phyloP scores from a whole-genome alignment of 371 early-diverging fungal species.

The Actinomucor elegans region DNA sequence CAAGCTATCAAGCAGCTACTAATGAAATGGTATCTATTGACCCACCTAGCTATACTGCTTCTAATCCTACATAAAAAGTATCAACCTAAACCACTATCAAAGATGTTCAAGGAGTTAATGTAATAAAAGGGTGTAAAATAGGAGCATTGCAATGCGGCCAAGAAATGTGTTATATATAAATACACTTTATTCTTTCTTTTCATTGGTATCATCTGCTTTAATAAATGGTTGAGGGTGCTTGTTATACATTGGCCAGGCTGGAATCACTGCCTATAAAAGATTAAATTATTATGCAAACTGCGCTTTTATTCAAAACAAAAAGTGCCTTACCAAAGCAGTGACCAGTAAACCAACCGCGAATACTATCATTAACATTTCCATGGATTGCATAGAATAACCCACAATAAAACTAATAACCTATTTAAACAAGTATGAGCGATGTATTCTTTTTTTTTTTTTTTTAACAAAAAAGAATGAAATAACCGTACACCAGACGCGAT shows the following conservation, averaged over 20 bases:
- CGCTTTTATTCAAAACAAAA: neutral
- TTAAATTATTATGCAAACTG: neutral
- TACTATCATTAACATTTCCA: constrained; percentile 6
- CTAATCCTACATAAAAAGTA: no score
- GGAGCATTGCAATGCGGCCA: no score
- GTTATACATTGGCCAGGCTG: constrained; percentile 31
- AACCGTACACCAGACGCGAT: constrained; percentile 16
- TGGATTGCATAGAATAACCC: constrained; percentile 19
- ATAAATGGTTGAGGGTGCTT: constrained; percentile 24
- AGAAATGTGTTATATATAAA: neutral
- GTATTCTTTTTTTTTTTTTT: neutral
- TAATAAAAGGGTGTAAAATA: neutral
- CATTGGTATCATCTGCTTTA: constrained; percentile 8
- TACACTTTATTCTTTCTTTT: constrained; percentile 8
- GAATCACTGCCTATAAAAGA: constrained; percentile 15
- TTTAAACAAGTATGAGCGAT: neutral
- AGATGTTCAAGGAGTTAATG: no score
- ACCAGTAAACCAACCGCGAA: constrained; percentile 14
- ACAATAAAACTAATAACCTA: constrained; percentile 17
- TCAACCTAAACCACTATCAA: no score
- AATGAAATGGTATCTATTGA: neutral
- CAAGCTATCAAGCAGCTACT: constrained; percentile 36
- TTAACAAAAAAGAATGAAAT: no score
- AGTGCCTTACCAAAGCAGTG: constrained; percentile 17
- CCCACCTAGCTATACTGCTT: constrained; percentile 30